Evolutionary conservation across 148 eudicot genomes (phyloP), one percentile per base, ranked within the genome.

Genomic region (Rhododendron molle): DNA sequence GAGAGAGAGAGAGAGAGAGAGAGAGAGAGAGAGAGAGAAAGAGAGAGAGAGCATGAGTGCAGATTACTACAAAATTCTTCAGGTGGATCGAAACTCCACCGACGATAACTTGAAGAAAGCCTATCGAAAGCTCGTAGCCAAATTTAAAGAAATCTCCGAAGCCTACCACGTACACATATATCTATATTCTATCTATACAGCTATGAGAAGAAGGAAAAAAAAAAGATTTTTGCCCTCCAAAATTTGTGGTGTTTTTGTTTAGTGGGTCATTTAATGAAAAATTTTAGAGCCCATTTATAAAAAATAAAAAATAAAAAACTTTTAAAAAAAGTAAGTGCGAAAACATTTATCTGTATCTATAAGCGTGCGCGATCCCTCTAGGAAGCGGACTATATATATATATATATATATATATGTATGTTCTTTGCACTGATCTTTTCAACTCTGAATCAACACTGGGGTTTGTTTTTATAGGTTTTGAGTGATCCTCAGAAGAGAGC

Each of bases 401-500:
- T 38, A 0, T 4, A 38, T 38, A 38, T 38, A 0, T 3, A 38
- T 38, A 0, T 3, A 40, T 40, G 44, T 6, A 5, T 40, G 44
- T 40, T 40, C 44, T 40, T 67, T 40, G 34, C 21, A 47, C 81
- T 18, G 20, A n/a, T 44, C 44, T 18, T 13, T 46, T 47, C 54
- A 44, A 28, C 54, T n/a, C 16, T 32, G 34, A 21, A 52, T 72
- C 50, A 26, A 49, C 69, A 4, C 1, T 56, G 20, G 20, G 18
- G 18, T 8, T 58, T 47, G 0, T 79, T 28, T 23, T 40, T 82
- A 83, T 83, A 95, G 98, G 96, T 95, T 71, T 86, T 95, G 90
- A 95, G 98, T 83, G 96, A 95, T 87, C 96, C 94, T 1, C 97
- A 91, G 32, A 95, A 95, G 88, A 81, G 97, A 85, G 93, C 91